Conservation (phyloP, 2,329 filamentous ascomycete species). For the Colletotrichum sublineola region DNA sequence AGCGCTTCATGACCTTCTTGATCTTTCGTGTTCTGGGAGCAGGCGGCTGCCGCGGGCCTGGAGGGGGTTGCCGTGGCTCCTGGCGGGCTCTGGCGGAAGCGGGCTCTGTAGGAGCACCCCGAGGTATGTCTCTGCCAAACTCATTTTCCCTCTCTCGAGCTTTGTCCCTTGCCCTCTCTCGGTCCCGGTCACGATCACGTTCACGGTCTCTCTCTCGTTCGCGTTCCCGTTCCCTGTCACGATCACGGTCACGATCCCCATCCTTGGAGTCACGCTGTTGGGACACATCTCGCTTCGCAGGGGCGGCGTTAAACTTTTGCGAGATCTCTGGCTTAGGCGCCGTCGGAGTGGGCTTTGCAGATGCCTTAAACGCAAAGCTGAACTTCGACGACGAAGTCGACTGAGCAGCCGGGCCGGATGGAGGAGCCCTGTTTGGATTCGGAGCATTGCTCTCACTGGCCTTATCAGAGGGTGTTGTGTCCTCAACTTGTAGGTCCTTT, state of each 20-base stretch:
- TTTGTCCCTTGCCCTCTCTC: conserved; percentile 49
- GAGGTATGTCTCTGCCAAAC: conserved; percentile 62
- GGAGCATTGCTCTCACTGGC: conserved; percentile 65
- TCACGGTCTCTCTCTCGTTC: conserved; percentile 48
- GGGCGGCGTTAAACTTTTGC: conserved; percentile 75
- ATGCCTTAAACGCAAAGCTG: conserved; percentile 91
- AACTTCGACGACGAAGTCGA: conserved; percentile 75
- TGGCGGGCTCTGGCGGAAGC: conserved; percentile 60
- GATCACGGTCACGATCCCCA: conserved; percentile 44
- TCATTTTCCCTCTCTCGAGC: conserved; percentile 54
- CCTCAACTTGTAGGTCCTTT: conserved; percentile 75
- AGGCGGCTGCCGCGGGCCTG: conserved; percentile 50
- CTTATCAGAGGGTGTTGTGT: conserved; percentile 59
- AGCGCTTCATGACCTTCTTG: conserved; percentile 76
- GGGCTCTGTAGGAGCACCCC: conserved; percentile 66
- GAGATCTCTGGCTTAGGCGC: conserved; percentile 75
- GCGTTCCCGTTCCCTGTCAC: conserved; percentile 33
- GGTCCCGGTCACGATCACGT: conserved; percentile 46
- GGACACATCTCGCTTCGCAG: conserved; percentile 59
- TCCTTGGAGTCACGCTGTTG: conserved; percentile 51
- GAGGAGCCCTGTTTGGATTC: conserved; percentile 66
- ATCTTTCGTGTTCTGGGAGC: conserved; percentile 71
- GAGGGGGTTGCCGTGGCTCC: conserved; percentile 51
- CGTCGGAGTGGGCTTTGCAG: conserved; percentile 69
- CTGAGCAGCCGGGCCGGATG: conserved; percentile 66